These are phyloP conservation scores for Pseudohalonectria lignicola DNA, from an alignment of 2,329 filamentous ascomycete genomes.

Conservation along the genomic window DNA sequence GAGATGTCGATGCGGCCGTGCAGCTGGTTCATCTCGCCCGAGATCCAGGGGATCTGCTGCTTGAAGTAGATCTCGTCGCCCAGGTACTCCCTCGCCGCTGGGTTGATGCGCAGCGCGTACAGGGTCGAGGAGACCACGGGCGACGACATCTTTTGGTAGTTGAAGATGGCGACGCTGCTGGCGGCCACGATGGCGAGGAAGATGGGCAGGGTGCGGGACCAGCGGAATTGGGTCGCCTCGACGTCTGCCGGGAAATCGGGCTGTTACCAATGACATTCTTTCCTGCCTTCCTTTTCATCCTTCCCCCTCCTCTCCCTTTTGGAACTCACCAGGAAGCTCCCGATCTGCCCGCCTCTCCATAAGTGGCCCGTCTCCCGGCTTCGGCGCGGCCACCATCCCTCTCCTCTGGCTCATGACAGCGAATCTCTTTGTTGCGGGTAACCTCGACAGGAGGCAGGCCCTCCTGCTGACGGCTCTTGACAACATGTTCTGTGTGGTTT, in stretches of 20 bases:
- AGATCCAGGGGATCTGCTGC: slow-evolving; percentile 71
- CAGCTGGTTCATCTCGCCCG: slow-evolving; percentile 83
- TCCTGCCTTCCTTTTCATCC: neutral
- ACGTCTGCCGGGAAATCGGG: slow-evolving; percentile 20
- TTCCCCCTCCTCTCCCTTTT: neutral
- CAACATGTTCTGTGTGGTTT: slow-evolving; percentile 6
- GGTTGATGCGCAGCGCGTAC: slow-evolving; percentile 79
- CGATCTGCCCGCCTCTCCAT: slow-evolving; percentile 55
- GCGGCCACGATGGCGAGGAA: slow-evolving; percentile 63
- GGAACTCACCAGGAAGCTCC: slow-evolving; percentile 47
- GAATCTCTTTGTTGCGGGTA: neutral
- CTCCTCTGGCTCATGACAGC: slow-evolving; percentile 21
- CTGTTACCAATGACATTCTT: neutral
- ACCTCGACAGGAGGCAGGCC: slow-evolving; percentile 6
- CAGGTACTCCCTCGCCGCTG: slow-evolving; percentile 61
- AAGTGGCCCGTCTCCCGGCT: slow-evolving; percentile 48
- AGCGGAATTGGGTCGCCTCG: slow-evolving; percentile 39
- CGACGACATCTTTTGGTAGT: slow-evolving; percentile 93
- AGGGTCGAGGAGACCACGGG: slow-evolving; percentile 79
- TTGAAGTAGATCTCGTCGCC: slow-evolving; percentile 83
- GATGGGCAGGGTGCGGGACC: slow-evolving; percentile 66
- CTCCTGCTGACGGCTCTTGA: slow-evolving; percentile 6
- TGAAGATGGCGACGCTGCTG: slow-evolving; percentile 84
- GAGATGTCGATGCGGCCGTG: slow-evolving; percentile 81
- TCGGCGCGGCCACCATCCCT: slow-evolving; percentile 43